Base-by-base conservation (phyloP, 176 grass and related monocot genomes). In the Musa beccarii region DNA sequence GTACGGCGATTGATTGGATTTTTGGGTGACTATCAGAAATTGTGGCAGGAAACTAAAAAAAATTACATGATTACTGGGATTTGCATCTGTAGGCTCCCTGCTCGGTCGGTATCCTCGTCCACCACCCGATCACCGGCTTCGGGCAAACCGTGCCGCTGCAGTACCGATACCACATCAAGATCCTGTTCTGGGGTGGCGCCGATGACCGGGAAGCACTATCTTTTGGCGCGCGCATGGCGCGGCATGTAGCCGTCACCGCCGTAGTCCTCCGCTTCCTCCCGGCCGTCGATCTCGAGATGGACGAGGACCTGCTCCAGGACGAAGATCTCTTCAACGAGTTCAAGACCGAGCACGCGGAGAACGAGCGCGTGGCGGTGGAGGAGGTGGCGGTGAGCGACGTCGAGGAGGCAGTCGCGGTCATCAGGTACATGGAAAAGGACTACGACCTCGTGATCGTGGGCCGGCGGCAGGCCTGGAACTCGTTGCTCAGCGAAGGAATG, bases 171-270 rank as follows among this genome's bases (percentile, higher is more conserved):
- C 14, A 10, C 68, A 29, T 86, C 13, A 59, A 53, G 1, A 80
- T 82, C 26, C 67, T 82, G 15, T 86, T 82, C 50, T 81, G 74
- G 80, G 84, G 84, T 17, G 84, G 84, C 3, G 53, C 75, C 8
- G 79, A 86, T 66, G 84, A 86, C 73, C 66, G 80, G 21, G 84
- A 86, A 70, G 84, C 61, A 2, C 63, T 86, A 24, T 61, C 84
- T 2, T 78, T 68, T 12, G 79, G 69, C 4, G 5, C 29, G 5
- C 84, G 69, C 28, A 82, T 86, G 74, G 26, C 61, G 15, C 26
- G 10, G 8, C 75, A 82, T 62, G 51, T 51, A 8, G n/a, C n/a
- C 8, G 59, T 82, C 13, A 10, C 21, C 51, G 26, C 75, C 34
- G 73, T 2, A 5, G 72, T 82, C 5, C 20, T 68, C 10, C 84